Base-by-base conservation (phyloP, 352 stramenopile species). In the Globisporangium cylindrosporum region DNA sequence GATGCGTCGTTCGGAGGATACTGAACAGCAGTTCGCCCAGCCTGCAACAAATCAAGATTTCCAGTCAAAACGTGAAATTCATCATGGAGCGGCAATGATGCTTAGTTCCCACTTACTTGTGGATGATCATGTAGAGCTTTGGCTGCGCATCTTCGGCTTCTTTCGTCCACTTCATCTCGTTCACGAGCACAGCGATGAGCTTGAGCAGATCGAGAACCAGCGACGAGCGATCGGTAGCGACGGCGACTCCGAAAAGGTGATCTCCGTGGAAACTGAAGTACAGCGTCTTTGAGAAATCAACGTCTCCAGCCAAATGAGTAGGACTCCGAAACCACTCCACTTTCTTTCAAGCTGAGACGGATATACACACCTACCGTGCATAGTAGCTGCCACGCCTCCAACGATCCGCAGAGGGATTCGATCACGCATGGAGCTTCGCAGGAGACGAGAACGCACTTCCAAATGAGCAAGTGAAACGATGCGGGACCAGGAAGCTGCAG, bases 121-220 rank as follows among this genome's bases (percentile, higher is more conserved):
- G 65, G 12, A 81, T 62, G 54, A 43, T 68, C 8, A 18, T 4
- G n/a, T 73, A 81, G 41, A 87, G 57, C 15, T 67, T 65, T 4
- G 79, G 69, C 20, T 69, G 58, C 3, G 58, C 49, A 7, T 72
- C 64, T 48, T 78, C 75, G 36, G 75, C 73, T 20, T 79, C 68
- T 38, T 70, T 70, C 53, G 77, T 76, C 79, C 77, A 85, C 41
- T 79, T 67, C 66, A 88, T 78, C 12, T 74, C 75, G 51, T 90
- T 90, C 25, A 83, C 70, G 20, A 92, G 64, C 32, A 91, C 84
- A 7, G 79, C 67, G 27, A 90, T 59, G 22, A 92, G 62, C 36
- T 89, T 89, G 64, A 88, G 71, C 53, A 91, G 64, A 20, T 92
- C 84, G 8, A 90, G 58, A 1, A 80, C 41, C 25, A 92, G 64